These are phyloP conservation scores for Mangifera indica DNA, from an alignment of 345 rosid genomes.

Conservation along the genomic window DNA sequence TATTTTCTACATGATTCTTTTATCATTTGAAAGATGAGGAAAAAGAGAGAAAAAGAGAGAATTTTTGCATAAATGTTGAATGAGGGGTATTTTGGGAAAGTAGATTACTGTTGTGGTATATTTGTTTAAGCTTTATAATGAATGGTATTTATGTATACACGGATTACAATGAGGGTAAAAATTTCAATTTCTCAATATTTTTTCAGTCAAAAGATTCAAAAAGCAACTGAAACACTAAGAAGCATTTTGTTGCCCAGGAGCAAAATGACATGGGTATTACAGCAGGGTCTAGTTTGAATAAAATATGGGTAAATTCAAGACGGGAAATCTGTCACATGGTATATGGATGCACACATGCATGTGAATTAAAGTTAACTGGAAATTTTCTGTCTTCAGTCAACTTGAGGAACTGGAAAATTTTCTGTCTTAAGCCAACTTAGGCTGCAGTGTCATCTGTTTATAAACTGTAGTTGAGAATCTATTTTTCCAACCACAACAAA, in stretches of 20 bases:
- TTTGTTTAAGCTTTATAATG: no score
- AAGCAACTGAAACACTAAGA: background rate
- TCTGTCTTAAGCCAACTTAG: background rate
- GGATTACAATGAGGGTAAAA: no score
- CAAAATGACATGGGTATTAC: background rate
- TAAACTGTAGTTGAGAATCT: background rate
- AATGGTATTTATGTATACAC: no score
- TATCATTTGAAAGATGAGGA: no score
- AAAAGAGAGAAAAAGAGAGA: no score
- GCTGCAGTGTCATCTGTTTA: background rate
- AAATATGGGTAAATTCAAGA: background rate
- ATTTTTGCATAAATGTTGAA: no score
- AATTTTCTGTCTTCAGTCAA: background rate
- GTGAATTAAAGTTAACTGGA: background rate
- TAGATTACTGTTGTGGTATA: no score
- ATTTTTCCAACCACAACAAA: background rate
- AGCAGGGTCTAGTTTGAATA: slow-evolving; percentile 1
- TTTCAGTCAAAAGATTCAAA: background rate
- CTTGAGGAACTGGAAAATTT: background rate
- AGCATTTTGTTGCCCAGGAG: background rate
- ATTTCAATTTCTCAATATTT: no score
- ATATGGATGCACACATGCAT: background rate
- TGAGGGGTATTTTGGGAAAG: no score
- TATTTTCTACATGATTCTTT: no score
- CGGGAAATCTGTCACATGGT: background rate